phyloP scores from a whole-genome alignment of 257 asterid species.

The Nicotiana otophora region DNA sequence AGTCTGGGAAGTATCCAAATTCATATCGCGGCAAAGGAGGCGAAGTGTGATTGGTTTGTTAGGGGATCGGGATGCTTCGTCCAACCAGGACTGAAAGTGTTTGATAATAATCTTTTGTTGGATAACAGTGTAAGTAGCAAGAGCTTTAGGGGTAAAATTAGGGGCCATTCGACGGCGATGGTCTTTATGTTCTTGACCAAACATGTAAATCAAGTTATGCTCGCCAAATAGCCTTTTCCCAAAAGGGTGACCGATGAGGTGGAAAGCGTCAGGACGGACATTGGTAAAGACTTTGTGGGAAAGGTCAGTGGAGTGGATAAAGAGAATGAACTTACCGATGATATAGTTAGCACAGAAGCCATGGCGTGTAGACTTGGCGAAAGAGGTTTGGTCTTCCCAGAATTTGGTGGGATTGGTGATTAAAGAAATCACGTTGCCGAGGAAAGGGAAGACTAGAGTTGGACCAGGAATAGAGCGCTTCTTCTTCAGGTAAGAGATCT shows the following conservation, averaged over 20 bases:
- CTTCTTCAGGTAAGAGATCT: slow-evolving; percentile 57
- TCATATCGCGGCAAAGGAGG: slow-evolving; percentile 71
- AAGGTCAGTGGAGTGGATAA: slow-evolving; percentile 68
- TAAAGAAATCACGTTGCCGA: slow-evolving; percentile 66
- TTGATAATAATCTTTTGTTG: slow-evolving; percentile 61
- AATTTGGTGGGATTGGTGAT: slow-evolving; percentile 55
- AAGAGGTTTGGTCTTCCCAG: slow-evolving; percentile 65
- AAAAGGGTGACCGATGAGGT: slow-evolving; percentile 83
- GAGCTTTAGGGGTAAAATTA: slow-evolving; percentile 75
- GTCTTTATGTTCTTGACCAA: slow-evolving; percentile 79
- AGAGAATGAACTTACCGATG: slow-evolving; percentile 71
- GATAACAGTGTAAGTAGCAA: slow-evolving; percentile 49
- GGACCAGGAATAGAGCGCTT: slow-evolving; percentile 87
- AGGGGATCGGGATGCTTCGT: neutral
- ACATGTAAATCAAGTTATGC: slow-evolving; percentile 77
- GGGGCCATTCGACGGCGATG: slow-evolving; percentile 82
- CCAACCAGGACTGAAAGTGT: slow-evolving; percentile 56
- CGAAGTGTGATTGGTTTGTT: slow-evolving; percentile 45
- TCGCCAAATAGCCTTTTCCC: slow-evolving; percentile 88
- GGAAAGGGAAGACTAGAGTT: slow-evolving; percentile 53
- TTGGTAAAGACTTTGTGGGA: slow-evolving; percentile 76
- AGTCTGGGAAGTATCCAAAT: slow-evolving; percentile 81
- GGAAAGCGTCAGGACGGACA: slow-evolving; percentile 91
- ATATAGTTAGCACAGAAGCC: slow-evolving; percentile 80
- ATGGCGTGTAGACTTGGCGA: slow-evolving; percentile 50